Evolutionary conservation across 2,329 filamentous ascomycete species (phyloP).

Genomic region (Lachnellula arida): DNA sequence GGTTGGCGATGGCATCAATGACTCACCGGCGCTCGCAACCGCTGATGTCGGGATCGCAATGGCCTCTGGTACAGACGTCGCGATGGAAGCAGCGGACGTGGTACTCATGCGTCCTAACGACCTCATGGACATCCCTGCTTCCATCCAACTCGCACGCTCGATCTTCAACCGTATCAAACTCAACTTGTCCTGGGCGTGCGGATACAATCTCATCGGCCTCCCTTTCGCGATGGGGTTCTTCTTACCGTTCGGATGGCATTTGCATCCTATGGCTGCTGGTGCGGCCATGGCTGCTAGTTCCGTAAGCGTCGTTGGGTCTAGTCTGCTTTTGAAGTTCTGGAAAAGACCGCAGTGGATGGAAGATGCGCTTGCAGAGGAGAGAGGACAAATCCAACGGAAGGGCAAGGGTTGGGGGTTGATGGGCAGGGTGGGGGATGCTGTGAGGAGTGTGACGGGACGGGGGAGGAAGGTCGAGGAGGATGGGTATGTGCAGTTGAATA

Average conservation of each 20-base stretch:
- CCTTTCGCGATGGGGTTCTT: slow-evolving; percentile 98
- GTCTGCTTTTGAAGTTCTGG: slow-evolving; percentile 83
- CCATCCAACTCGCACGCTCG: slow-evolving; percentile 71
- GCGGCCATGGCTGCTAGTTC: slow-evolving; percentile 90
- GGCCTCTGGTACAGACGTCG: slow-evolving; percentile 88
- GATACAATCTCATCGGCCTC: slow-evolving; percentile 87
- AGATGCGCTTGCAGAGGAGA: slow-evolving; percentile 60
- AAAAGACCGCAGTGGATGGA: slow-evolving; percentile 82
- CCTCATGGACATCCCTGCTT: slow-evolving; percentile 86
- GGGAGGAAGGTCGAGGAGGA: slow-evolving; percentile 42
- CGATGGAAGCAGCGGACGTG: slow-evolving; percentile 94
- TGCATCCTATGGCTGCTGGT: slow-evolving; percentile 92
- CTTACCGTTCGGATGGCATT: slow-evolving; percentile 77
- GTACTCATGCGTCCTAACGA: slow-evolving; percentile 93
- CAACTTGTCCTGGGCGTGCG: slow-evolving; percentile 87
- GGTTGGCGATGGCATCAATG: slow-evolving; percentile 98
- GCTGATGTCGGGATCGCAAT: slow-evolving; percentile 93
- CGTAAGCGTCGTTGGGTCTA: slow-evolving; percentile 83
- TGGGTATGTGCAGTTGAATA: slow-evolving; percentile 54
- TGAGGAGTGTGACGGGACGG: slow-evolving; percentile 38
- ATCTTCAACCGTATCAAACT: slow-evolving; percentile 93
- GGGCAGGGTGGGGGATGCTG: slow-evolving; percentile 39
- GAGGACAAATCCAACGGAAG: slow-evolving; percentile 36
- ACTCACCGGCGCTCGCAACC: slow-evolving; percentile 89
- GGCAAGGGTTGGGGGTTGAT: slow-evolving; percentile 33